Evolutionary conservation across 2,329 filamentous ascomycete species (phyloP), one percentile per base, ranked within the genome.

Genomic region (Fusarium tricinctum): DNA sequence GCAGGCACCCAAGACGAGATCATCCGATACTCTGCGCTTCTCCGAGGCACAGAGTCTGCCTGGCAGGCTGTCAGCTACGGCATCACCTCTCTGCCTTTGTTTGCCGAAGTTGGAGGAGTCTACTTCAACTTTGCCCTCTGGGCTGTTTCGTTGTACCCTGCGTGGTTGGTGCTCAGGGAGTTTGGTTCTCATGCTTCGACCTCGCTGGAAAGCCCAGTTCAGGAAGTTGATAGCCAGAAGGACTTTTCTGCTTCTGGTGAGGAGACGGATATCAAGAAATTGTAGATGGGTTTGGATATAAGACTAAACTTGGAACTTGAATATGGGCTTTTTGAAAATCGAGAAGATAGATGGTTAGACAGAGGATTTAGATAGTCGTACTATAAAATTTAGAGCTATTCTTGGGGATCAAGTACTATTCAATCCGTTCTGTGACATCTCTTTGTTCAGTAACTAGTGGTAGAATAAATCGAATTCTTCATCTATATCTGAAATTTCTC

Each of bases 51-150:
- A 0, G 91, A 93, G 77, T 92, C 89, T 2, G 91, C 89, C 0
- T 90, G 89, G 80, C 91, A 93, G 74, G 91, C 90, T 8, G 78
- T 93, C 17, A 91, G 89, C 71, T 93, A 93, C 62, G 91, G 91
- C 0, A 77, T 92, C 1, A 86, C 85, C 10, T 89, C 88, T 4
- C 69, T 92, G 12, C 78, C 81, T 0, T 75, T 91, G 8, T 89
- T 93, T 75, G 89, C 86, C 3, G 80, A 89, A 49, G 84, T 91
- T 4, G 91, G 90, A 4, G 88, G 83, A 17, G 83, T 92, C 0
- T 93, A 93, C 73, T 80, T 92, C 71, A 93, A 92, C 72, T 92
- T 92, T 74, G 86, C 80, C 0, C 80, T 93, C 0, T 93, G 90
- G 89, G 90, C 81, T 0, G 68, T 91, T 1, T 83, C 90, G 0